Evolutionary conservation across 495 filamentous ascomycete species (phyloP).

Genomic region (Penicillium pulvis): DNA sequence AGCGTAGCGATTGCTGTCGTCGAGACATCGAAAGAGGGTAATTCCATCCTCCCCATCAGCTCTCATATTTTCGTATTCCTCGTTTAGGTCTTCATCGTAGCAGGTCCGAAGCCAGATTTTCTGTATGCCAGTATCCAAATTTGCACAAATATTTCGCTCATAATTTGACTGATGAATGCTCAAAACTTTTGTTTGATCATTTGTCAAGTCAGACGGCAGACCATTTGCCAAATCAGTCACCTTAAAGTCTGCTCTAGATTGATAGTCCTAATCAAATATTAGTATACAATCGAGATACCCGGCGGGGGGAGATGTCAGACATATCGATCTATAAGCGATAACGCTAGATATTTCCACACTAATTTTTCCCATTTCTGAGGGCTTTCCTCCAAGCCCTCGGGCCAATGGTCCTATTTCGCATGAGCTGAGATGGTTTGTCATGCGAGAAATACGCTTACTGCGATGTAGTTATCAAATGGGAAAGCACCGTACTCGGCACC

Average conservation of each 20-base stretch:
- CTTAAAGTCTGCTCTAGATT: constrained; percentile 11
- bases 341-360: constrained; percentile 12
- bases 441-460: constrained; percentile 7
- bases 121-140: constrained; percentile 11
- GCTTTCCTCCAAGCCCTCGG: constrained; percentile 10
- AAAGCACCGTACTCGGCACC: constrained; percentile 14
- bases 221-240: constrained; percentile 10
- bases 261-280: constrained; percentile 13
- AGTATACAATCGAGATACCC: constrained; percentile 11
- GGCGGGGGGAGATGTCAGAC: constrained; percentile 7
- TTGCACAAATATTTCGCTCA: constrained; percentile 11
- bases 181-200: constrained; percentile 12
- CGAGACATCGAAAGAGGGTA: constrained; percentile 14
- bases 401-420: constrained; percentile 12
- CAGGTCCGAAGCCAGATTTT: constrained; percentile 12
- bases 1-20: constrained; percentile 8
- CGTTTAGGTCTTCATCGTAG: constrained; percentile 12
- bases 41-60: constrained; percentile 10
- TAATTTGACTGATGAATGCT: constrained; percentile 10
- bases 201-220: constrained; percentile 11
- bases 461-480: constrained; percentile 12
- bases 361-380: constrained; percentile 14
- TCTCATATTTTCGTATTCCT: constrained; percentile 10
- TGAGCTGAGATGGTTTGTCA: constrained; percentile 8
- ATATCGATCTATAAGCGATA: constrained; percentile 14